Evolutionary conservation across 768 basidiomycete species (phyloP).

Genomic region (Suillus ampliporus): DNA sequence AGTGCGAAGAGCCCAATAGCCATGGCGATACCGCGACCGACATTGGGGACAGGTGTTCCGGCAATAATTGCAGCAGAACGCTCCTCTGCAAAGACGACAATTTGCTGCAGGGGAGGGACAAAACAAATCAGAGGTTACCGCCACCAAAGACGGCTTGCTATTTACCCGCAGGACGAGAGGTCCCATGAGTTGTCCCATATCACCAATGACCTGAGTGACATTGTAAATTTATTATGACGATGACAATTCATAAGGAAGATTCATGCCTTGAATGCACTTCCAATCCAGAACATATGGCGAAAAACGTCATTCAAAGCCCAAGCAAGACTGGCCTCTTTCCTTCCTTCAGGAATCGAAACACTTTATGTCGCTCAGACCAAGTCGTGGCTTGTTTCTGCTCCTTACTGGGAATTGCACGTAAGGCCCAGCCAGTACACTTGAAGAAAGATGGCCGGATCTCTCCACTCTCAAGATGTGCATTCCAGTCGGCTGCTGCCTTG

Average conservation of each 20-base stretch:
- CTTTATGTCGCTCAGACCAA: slow-evolving; percentile 32
- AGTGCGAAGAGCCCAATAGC: slow-evolving; percentile 57
- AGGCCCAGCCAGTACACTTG: slow-evolving; percentile 47
- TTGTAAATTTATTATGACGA: neutral
- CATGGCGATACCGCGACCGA: slow-evolving; percentile 66
- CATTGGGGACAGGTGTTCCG: slow-evolving; percentile 39
- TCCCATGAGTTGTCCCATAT: slow-evolving; percentile 65
- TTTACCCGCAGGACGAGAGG: slow-evolving; percentile 65
- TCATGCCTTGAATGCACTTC: slow-evolving; percentile 62
- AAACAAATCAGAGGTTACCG: neutral
- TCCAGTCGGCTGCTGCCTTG: slow-evolving; percentile 57
- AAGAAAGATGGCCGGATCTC: slow-evolving; percentile 46
- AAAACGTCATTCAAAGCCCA: slow-evolving; percentile 68
- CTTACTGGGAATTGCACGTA: slow-evolving; percentile 23
- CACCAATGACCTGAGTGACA: slow-evolving; percentile 56
- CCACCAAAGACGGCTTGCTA: neutral
- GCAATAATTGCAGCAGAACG: slow-evolving; percentile 45
- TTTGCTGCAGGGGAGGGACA: slow-evolving; percentile 42
- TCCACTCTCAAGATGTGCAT: slow-evolving; percentile 51
- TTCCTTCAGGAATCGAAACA: slow-evolving; percentile 47
- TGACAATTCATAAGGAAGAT: neutral
- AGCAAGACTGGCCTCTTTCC: slow-evolving; percentile 55
- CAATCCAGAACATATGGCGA: slow-evolving; percentile 64
- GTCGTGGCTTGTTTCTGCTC: slow-evolving; percentile 15
- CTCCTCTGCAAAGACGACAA: slow-evolving; percentile 65